Evolutionary conservation across 2,329 filamentous ascomycete genomes (phyloP), one percentile per base, ranked within the genome.

Genomic region (Berkeleyomyces rouxiae): DNA sequence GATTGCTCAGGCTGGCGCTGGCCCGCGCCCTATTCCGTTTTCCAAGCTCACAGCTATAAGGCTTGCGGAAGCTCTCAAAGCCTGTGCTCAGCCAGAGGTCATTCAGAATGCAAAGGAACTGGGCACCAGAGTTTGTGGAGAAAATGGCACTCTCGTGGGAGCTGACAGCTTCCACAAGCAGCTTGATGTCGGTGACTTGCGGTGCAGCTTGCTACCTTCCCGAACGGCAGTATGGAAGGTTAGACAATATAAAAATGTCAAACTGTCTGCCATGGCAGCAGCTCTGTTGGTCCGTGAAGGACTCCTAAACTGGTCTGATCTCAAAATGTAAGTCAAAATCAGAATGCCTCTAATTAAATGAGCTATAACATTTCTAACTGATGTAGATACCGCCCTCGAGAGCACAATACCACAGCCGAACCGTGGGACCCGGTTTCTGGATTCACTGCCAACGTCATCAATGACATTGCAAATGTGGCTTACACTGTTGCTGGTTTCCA

Each of bases 401-500:
- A 95, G 70, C 90, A 92, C 71, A 83, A 86, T 66, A 88, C 87
- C 0, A 87, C 90, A 64, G 82, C 86, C 40, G 86, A 90, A 53
- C 90, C 89, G 0, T 84, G 82, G 68, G 90, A 93, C 67, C 89
- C 90, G 0, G 81, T 95, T 33, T 84, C 86, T 11, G 89, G 88
- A 23, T 87, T 84, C 13, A 84, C 89, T 0, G 82, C 83, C 53
- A 88, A 90, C 0, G 74, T 96, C 0, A 76, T 95, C n/a, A 87
- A 87, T 4, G 92, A 91, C n/a, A 77, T 93, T 57, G 84, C 86
- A 36, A 86, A 82, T 46, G 85, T 96, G 63, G 82, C 88, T 68
- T 87, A 95, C 80, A 88, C 89, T 0, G 79, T 95, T 47, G 88
- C 88, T 0, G 90, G 95, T 69, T 80, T 85, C 67, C 82, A 82